Evolutionary conservation across 1,284 basidiomycete genomes (phyloP), one percentile per base, ranked within the genome.

Genomic region (Cryptococcus sp.): DNA sequence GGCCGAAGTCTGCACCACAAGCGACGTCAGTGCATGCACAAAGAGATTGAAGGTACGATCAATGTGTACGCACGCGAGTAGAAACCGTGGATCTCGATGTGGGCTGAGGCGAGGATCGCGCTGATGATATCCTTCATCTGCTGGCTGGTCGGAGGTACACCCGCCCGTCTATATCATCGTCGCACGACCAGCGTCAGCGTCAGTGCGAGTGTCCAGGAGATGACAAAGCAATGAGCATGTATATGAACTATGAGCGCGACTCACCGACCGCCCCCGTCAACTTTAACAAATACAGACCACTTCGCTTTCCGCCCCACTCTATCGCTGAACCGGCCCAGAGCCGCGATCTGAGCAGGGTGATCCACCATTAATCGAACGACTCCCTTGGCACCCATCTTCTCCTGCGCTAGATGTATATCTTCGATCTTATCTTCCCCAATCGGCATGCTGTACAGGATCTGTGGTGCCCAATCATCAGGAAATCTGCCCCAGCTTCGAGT

Each of bases 401-500:
- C 81, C 74, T 85, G 83, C 17, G 91, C 79, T 8, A 72, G 74
- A 38, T 85, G 83, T 13, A 93, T 78, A 69, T 92, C 90, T 42
- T 82, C 82, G 23, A 93, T 80, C 77, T 89, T 90, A 80, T 88
- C 88, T 5, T 82, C 65, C 7, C 82, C 81, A 3, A 90, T 76
- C 4, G 90, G 90, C 46, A 91, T 80, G 3, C 88, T 88, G 71
- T 92, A 92, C 16, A 93, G 80, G 62, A 93, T 85, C 90, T 93
- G 66, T 19, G 2, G 13, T 22, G 10, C 31, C 8, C 8, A 8
- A 35, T 2, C 16, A 31, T 19, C 17, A 40, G 16, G 16, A 22
- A 45, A 2, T 45, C n/a, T 8, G 22, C 42, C 6, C 15, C n/a
- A 22, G 22, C 42, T 19, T 45, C n/a, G 11, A 1, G 15, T n/a